Evolutionary conservation across 169 alveolate species (phyloP).

Genomic region (Plasmodium vinckei): DNA sequence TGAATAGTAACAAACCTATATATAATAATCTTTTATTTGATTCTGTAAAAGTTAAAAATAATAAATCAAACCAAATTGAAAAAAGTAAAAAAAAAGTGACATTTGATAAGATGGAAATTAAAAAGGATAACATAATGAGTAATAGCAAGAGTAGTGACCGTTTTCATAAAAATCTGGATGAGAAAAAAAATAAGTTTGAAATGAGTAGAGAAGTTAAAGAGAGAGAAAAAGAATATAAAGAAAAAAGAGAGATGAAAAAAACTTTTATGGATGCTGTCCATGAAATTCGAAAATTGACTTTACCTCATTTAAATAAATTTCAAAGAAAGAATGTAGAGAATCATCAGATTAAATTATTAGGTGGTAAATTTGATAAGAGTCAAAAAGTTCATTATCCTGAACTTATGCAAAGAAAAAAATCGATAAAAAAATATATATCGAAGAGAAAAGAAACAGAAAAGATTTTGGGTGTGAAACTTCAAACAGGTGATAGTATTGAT

Average conservation of each 20-base stretch:
- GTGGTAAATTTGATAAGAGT: slow-evolving; percentile 66
- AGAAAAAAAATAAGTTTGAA: no score
- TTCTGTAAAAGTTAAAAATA: not conserved
- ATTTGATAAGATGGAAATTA: not conserved
- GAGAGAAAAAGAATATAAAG: slow-evolving; percentile 15
- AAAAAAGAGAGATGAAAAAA: slow-evolving; percentile 32
- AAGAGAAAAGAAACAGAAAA: slow-evolving; percentile 79
- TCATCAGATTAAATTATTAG: slow-evolving; percentile 50
- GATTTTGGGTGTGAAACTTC: slow-evolving; percentile 21
- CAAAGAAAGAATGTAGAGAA: slow-evolving; percentile 66
- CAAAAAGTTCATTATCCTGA: slow-evolving; percentile 84
- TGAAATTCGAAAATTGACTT: slow-evolving; percentile 41
- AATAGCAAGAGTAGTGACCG: not conserved
- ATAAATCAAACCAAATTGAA: not conserved
- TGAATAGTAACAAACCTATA: not conserved
- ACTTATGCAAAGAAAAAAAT: slow-evolving; percentile 78
- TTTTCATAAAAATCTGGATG: not conserved
- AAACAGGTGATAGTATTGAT: slow-evolving; percentile 35
- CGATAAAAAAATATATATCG: slow-evolving; percentile 78
- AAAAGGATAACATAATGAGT: not conserved
- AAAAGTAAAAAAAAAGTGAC: not conserved
- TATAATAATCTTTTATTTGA: not conserved
- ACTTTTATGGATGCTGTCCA: slow-evolving; percentile 49
- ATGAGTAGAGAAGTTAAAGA: not conserved
- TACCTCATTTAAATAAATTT: slow-evolving; percentile 53